Conservation (phyloP, 768 basidiomycete species). For the Tulasnella sp. region DNA sequence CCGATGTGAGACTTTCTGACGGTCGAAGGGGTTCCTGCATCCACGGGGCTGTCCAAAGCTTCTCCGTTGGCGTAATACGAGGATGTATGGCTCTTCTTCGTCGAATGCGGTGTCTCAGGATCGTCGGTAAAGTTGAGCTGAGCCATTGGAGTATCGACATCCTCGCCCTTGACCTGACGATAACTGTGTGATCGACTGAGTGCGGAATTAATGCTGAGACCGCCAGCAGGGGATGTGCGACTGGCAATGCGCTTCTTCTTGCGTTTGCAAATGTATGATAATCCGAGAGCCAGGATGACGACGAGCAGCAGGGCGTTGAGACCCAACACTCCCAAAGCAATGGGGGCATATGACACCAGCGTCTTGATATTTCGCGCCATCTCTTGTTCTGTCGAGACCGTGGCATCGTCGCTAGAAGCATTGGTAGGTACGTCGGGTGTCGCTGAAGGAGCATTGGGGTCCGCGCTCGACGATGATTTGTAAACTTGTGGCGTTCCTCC, state of each 20-base stretch:
- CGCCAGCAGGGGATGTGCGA: background rate
- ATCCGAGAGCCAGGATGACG: slow-evolving; percentile 39
- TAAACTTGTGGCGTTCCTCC: slow-evolving; percentile 54
- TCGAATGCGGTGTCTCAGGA: background rate
- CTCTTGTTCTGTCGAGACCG: slow-evolving; percentile 49
- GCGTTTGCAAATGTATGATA: slow-evolving; percentile 12
- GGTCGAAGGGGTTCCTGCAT: background rate
- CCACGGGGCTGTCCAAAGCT: background rate
- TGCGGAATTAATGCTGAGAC: background rate
- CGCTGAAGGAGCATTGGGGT: slow-evolving; percentile 22
- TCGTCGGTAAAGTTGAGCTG: slow-evolving; percentile 1
- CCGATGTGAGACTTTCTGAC: background rate
- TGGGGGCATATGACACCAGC: slow-evolving; percentile 63
- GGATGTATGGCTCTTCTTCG: background rate
- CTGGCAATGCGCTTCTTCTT: slow-evolving; percentile 18
- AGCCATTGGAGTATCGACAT: slow-evolving; percentile 18
- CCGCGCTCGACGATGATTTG: slow-evolving; percentile 5
- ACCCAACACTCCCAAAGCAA: slow-evolving; percentile 68
- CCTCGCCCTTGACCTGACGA: slow-evolving; percentile 20
- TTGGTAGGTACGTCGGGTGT: slow-evolving; percentile 37
- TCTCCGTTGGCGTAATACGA: slow-evolving; percentile 2
- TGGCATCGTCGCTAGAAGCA: slow-evolving; percentile 39
- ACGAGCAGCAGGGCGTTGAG: slow-evolving; percentile 71
- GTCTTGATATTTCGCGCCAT: slow-evolving; percentile 56
- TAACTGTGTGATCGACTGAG: slow-evolving; percentile 22